phyloP scores from a whole-genome alignment of 148 eudicot species.

The Vaccinium vitisidaea region DNA sequence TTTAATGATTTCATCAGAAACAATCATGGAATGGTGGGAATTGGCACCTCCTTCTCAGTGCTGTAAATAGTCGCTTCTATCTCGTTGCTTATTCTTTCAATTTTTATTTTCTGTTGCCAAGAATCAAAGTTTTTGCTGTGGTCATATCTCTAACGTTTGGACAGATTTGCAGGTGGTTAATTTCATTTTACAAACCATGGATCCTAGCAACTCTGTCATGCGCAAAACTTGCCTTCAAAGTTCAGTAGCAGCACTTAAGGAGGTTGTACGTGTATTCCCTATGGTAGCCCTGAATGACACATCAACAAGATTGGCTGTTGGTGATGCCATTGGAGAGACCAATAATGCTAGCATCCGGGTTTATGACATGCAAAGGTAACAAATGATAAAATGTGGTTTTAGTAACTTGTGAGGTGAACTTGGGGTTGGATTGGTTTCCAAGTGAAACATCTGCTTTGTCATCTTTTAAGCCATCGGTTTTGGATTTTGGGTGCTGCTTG shows the following conservation, averaged over 20 bases:
- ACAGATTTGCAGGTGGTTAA: slow-evolving; percentile 86
- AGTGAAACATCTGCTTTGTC: background rate
- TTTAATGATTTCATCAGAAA: background rate
- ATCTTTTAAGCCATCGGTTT: background rate
- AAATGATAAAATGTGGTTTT: background rate
- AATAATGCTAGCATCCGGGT: slow-evolving; percentile 72
- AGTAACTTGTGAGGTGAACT: background rate
- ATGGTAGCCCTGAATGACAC: slow-evolving; percentile 86
- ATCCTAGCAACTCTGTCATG: slow-evolving; percentile 86
- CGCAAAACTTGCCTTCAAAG: slow-evolving; percentile 80
- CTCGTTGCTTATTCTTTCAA: background rate
- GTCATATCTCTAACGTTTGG: slow-evolving; percentile 52
- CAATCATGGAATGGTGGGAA: slow-evolving; percentile 9
- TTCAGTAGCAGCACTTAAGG: slow-evolving; percentile 79
- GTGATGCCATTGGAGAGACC: slow-evolving; percentile 86
- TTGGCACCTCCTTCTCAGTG: background rate
- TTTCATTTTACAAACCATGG: slow-evolving; percentile 91
- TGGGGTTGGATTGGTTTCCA: slow-evolving; percentile 9
- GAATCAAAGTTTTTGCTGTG: slow-evolving; percentile 10
- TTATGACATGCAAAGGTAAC: slow-evolving; percentile 91
- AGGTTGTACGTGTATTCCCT: slow-evolving; percentile 78
- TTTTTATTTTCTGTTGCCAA: slow-evolving; percentile 5
- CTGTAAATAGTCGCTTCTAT: background rate
- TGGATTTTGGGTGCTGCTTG: background rate
- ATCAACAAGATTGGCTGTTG: slow-evolving; percentile 85